Evolutionary conservation across 208 protist species (phyloP), one percentile per base, ranked within the genome.

Genomic region (Trypanosoma melophagium): DNA sequence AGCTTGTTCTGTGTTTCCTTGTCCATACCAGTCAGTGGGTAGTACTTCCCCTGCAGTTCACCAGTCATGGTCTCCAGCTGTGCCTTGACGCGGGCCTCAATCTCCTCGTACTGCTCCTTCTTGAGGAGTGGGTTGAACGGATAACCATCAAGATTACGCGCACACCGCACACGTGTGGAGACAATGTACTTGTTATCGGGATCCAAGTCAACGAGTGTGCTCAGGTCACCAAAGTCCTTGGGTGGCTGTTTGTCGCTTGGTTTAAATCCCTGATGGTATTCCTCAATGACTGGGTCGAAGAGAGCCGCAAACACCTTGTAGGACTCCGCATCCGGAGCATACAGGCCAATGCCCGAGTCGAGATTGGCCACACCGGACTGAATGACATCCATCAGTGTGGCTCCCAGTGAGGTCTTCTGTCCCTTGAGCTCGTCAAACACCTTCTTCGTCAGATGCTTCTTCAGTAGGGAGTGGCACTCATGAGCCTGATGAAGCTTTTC

Each of bases 1-100:
- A 90, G 81, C 74, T 88, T 53, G 77, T 83, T 9, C 67, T 90
- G 81, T 35, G 80, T 77, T 60, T 76, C 81, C 57, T 67, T 77
- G 22, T 63, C 68, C 80, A 89, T 88, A 35, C 82, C 82, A 17
- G 61, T 60, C n/a, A 88, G 79, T 19, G 82, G 79, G 76, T 83
- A 78, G 76, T 85, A 88, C 38, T 21, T 71, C 25, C 82, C 82
- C 51, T 83, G 66, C 40, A 88, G 76, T 14, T 88, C 79, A 17
- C 66, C 79, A 19, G 71, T 65, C 54, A 88, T 67, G 0, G 67
- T 71, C 47, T 60, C 71, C 44, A 88, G 72, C 55, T 73, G 71
- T 13, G 14, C 67, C 69, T 79, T 74, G 47, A 78, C 71, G 53
- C 66, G 65, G n/a, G 49, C n/a, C 71, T 85, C 79, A 62, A 88